These are phyloP conservation scores for Penicillium egyptiacum DNA, from an alignment of 495 filamentous ascomycete genomes.

Conservation along the genomic window DNA sequence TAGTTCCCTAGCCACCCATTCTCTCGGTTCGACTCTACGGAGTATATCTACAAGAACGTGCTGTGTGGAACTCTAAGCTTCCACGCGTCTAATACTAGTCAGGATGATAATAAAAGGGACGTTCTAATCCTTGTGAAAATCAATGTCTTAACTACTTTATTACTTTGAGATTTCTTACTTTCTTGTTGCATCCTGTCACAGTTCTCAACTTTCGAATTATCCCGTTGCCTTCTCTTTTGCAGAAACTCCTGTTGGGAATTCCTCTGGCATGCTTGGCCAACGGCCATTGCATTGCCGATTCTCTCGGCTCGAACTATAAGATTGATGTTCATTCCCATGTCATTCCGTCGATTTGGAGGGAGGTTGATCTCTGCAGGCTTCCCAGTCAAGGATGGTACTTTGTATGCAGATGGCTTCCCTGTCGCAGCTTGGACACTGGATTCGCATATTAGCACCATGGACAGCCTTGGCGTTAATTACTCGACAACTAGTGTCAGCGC, in stretches of 20 bases:
- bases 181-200: too few species aligned
- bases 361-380: slow-evolving; percentile 32
- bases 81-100: too few species aligned
- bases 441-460: slow-evolving; percentile 47
- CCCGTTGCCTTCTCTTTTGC: slow-evolving; percentile 1
- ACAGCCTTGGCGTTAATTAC: slow-evolving; percentile 39
- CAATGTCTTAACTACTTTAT: too few species aligned
- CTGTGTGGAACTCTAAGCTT: too few species aligned
- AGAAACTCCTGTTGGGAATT: slow-evolving; percentile 2
- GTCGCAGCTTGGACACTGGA: slow-evolving; percentile 40
- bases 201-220: not conserved
- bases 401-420: slow-evolving; percentile 18
- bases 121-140: too few species aligned
- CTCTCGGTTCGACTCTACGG: too few species aligned
- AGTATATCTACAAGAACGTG: too few species aligned
- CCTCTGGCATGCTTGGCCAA: not conserved
- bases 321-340: slow-evolving; percentile 42
- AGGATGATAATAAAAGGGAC: too few species aligned
- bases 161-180: too few species aligned
- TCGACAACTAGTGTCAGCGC: slow-evolving; percentile 50
- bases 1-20: too few species aligned
- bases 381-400: slow-evolving; percentile 36
- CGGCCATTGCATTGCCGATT: not conserved
- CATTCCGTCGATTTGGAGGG: slow-evolving; percentile 30
- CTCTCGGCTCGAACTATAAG: slow-evolving; percentile 8